phyloP scores from a whole-genome alignment of 441 rosid species.

The Pelargonium australe region DNA sequence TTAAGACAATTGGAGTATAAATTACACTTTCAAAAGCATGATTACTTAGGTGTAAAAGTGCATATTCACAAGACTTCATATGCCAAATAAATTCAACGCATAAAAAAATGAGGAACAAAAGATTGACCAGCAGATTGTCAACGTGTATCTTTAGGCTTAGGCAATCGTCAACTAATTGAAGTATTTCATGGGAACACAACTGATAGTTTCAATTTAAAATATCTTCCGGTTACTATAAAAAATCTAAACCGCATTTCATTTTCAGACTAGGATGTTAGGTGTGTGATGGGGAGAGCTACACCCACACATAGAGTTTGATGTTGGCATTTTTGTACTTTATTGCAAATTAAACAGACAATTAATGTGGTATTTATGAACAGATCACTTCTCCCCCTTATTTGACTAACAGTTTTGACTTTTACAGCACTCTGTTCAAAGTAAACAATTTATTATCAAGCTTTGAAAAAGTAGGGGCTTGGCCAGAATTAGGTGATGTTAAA shows the following conservation, averaged over 20 bases:
- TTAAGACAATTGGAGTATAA: not conserved
- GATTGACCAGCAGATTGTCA: not conserved
- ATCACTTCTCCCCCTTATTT: not conserved
- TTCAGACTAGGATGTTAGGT: not conserved
- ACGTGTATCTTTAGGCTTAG: not conserved
- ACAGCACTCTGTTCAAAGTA: not conserved
- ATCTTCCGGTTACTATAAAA: not conserved
- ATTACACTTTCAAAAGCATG: not conserved
- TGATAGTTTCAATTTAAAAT: not conserved
- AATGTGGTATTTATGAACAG: not conserved
- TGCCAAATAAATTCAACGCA: not conserved
- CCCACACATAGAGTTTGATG: no score
- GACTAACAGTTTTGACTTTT: not conserved
- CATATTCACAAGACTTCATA: not conserved
- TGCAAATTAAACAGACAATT: not conserved
- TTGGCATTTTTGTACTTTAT: no score
- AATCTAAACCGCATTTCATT: not conserved
- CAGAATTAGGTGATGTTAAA: conserved; percentile 1
- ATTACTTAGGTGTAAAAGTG: not conserved
- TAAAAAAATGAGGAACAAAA: not conserved
- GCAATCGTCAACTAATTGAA: not conserved
- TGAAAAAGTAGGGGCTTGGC: not conserved
- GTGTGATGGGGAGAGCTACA: no score
- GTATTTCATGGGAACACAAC: not conserved
- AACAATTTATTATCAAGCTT: not conserved